phyloP scores from a whole-genome alignment of 306 rosid genomes.

The Cercis canadensis region DNA sequence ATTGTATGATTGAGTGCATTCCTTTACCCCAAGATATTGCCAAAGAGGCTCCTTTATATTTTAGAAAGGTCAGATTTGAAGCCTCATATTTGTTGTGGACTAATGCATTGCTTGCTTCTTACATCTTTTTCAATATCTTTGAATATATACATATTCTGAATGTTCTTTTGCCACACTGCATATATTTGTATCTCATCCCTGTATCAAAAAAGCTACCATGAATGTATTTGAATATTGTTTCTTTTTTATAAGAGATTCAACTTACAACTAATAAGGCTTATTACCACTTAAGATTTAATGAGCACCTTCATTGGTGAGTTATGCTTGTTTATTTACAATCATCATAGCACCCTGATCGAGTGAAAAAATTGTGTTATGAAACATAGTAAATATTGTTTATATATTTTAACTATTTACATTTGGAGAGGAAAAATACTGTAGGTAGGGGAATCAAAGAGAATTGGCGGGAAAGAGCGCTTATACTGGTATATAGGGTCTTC shows the following conservation, averaged over 20 bases:
- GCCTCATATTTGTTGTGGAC: not conserved
- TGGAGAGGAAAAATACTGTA: not conserved
- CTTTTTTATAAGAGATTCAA: not conserved
- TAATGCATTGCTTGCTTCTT: not conserved
- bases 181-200: too few species aligned
- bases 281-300: too few species aligned
- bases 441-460: too few species aligned
- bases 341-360: too few species aligned
- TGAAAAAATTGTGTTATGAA: not conserved
- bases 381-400: too few species aligned
- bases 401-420: not conserved
- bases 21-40: slow-evolving; percentile 80
- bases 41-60: slow-evolving; percentile 88
- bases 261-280: too few species aligned
- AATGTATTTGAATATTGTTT: too few species aligned
- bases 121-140: not conserved
- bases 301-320: not conserved
- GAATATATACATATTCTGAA: not conserved
- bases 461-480: too few species aligned
- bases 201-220: too few species aligned
- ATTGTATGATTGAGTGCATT: slow-evolving; percentile 83
- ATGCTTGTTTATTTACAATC: not conserved
- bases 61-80: slow-evolving; percentile 66
- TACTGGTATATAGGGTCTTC: too few species aligned
- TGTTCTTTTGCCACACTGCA: too few species aligned